Evolutionary conservation across 2,329 filamentous ascomycete species (phyloP), one percentile per base, ranked within the genome.

Genomic region (Diaporthe vexans): DNA sequence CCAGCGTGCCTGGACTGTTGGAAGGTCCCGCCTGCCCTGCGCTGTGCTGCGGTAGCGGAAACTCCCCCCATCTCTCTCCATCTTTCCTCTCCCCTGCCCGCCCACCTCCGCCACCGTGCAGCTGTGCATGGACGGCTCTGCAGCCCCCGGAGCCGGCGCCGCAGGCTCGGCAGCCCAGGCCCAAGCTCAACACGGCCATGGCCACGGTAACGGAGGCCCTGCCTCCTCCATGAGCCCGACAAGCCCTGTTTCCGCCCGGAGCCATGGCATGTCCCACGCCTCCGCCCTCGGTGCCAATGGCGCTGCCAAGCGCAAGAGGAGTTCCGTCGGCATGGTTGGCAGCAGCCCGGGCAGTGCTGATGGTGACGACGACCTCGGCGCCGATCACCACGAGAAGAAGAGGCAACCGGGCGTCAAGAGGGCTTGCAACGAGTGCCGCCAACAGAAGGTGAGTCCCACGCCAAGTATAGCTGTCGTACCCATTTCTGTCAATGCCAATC

Each of bases 341-440:
- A 92, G 90, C 81, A 92, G 90, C 77, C 90, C 91, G 4, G 90
- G 87, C 35, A 92, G 89, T 79, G 85, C 87, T 67, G 87, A 87
- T 73, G 88, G 88, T 73, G 86, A 91, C 74, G 90, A 91, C 74
- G 89, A 91, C 37, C 87, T 91, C 73, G 74, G 51, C 4, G 82
- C 85, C 67, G 84, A 86, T 65, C 87, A 89, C 70, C 83, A 86
- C 61, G 90, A 91, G 79, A 90, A 90, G 83, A 91, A 91, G 82
- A 88, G 91, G 75, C 90, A 92, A 77, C 91, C 91, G 35, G 91
- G 91, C 72, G 91, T 93, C 65, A 95, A 96, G 85, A 89, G 94
- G 79, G 94, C 94, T 8, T 96, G 94, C 84, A 95, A 95, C 81
- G 94, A 96, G 83, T 96, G 94, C 81, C 89, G 94, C 76, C 94